These are phyloP conservation scores for Fusarium guadeloupense DNA, from an alignment of 2,329 filamentous ascomycete species.

Conservation along the genomic window DNA sequence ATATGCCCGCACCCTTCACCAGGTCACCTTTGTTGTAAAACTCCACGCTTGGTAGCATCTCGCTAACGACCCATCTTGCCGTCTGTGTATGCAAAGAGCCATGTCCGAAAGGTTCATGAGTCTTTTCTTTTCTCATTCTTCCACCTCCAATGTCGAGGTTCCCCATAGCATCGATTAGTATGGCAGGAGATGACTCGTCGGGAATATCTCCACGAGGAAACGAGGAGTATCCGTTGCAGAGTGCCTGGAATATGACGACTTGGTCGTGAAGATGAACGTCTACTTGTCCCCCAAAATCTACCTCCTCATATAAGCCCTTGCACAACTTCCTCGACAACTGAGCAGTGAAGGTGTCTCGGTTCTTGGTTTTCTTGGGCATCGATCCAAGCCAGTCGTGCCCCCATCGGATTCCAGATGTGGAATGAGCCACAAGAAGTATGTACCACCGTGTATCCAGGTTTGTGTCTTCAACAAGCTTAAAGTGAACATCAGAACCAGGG, in stretches of 20 bases:
- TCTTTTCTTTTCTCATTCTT: constrained; percentile 55
- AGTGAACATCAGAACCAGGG: constrained; percentile 54
- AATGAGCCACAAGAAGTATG: constrained; percentile 65
- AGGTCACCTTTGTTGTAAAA: constrained; percentile 63
- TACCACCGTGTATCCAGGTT: constrained; percentile 62
- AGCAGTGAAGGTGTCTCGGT: constrained; percentile 44
- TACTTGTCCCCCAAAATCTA: constrained; percentile 56
- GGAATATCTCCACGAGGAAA: constrained; percentile 49
- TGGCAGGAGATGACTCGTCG: constrained; percentile 23
- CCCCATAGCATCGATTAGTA: constrained; percentile 44
- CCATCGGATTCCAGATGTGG: constrained; percentile 56
- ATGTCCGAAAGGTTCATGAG: constrained; percentile 62
- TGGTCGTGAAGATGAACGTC: constrained; percentile 71
- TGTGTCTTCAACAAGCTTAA: constrained; percentile 62
- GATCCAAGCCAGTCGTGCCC: constrained; percentile 57
- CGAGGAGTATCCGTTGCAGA: constrained; percentile 62
- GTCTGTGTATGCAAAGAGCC: constrained; percentile 66
- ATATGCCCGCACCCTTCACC: constrained; percentile 57
- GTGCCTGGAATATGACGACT: constrained; percentile 66
- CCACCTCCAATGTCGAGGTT: constrained; percentile 42
- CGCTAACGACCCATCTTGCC: constrained; percentile 66
- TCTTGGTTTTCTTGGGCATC: constrained; percentile 53
- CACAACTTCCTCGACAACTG: constrained; percentile 58
- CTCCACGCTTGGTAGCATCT: constrained; percentile 58
- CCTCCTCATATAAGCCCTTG: constrained; percentile 56